Conservation (phyloP, 2,329 filamentous ascomycete genomes). For the Ceratocystis diversiconidia region DNA sequence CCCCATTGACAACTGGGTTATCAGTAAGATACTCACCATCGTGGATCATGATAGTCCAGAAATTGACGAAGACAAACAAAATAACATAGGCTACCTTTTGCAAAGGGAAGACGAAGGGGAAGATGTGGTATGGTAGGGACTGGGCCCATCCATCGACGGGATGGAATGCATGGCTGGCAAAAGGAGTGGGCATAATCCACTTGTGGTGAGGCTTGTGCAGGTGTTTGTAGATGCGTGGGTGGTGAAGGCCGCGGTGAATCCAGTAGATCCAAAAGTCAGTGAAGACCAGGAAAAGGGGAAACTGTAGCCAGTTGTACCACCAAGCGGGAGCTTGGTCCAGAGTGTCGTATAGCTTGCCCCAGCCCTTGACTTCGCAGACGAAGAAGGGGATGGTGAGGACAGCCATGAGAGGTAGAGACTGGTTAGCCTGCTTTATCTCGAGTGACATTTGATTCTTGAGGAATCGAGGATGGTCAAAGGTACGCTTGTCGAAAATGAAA, state of each 20-base stretch:
- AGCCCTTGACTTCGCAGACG: conserved; percentile 67
- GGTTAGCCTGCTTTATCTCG: conserved; percentile 70
- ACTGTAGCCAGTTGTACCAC: conserved; percentile 70
- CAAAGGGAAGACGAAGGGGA: conserved; percentile 82
- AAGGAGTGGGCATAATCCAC: conserved; percentile 98
- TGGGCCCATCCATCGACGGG: conserved; percentile 83
- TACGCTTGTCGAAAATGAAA: conserved; percentile 84
- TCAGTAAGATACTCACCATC: conserved; percentile 91
- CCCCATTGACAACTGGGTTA: conserved; percentile 82
- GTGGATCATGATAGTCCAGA: conserved; percentile 94
- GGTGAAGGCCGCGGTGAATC: conserved; percentile 76
- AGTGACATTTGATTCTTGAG: conserved; percentile 82
- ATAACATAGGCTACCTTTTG: conserved; percentile 79
- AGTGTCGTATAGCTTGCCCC: conserved; percentile 77
- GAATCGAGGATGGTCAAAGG: conserved; percentile 81
- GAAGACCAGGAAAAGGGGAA: conserved; percentile 81
- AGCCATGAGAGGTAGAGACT: conserved; percentile 68
- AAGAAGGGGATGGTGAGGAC: conserved; percentile 70
- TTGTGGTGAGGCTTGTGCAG: conserved; percentile 98
- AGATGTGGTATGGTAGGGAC: conserved; percentile 81
- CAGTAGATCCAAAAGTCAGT: conserved; percentile 86
- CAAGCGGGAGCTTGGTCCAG: conserved; percentile 57
- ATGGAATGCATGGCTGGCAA: conserved; percentile 86
- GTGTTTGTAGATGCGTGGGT: conserved; percentile 62
- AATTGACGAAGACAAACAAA: conserved; percentile 83